A percentile compares a stretch with the other conserved stretches of the same genome.
These are phyloP conservation scores for Diaporthe citriasiana DNA, from an alignment of 2,329 filamentous ascomycete genomes.

Conservation along the genomic window DNA sequence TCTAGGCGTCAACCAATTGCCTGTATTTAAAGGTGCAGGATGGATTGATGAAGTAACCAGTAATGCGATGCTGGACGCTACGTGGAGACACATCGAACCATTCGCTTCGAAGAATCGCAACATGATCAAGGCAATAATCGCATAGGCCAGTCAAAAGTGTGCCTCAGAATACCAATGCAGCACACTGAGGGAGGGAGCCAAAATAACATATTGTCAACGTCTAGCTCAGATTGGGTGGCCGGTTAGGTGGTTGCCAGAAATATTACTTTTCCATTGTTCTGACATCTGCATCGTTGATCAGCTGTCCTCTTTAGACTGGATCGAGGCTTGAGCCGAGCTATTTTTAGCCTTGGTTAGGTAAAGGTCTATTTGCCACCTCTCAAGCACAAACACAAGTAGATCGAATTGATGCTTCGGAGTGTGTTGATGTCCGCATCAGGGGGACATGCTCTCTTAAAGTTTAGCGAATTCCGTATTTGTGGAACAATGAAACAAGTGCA, in stretches of 20 bases:
- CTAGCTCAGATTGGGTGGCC: no score
- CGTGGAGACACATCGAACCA: background rate
- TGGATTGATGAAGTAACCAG: background rate
- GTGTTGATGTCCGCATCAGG: conserved; percentile 21
- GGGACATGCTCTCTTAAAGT: conserved; percentile 18
- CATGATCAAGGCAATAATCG: background rate
- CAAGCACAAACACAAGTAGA: background rate
- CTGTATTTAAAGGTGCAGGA: background rate
- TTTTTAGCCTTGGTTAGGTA: background rate
- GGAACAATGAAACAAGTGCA: conserved; percentile 22
- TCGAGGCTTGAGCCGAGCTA: background rate
- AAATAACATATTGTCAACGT: background rate
- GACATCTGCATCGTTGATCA: background rate
- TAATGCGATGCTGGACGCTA: no score
- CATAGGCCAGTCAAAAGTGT: background rate
- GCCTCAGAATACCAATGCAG: background rate
- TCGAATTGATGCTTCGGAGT: background rate
- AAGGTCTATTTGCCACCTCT: background rate
- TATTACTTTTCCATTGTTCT: no score
- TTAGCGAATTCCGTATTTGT: conserved; percentile 26
- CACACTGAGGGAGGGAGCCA: background rate
- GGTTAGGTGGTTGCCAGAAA: background rate
- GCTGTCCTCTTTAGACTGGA: background rate
- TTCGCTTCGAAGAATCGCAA: background rate
- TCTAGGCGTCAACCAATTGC: background rate